Conservation (phyloP, 1,139 yeast genomes). For the Trichomonascaceae sp. region DNA sequence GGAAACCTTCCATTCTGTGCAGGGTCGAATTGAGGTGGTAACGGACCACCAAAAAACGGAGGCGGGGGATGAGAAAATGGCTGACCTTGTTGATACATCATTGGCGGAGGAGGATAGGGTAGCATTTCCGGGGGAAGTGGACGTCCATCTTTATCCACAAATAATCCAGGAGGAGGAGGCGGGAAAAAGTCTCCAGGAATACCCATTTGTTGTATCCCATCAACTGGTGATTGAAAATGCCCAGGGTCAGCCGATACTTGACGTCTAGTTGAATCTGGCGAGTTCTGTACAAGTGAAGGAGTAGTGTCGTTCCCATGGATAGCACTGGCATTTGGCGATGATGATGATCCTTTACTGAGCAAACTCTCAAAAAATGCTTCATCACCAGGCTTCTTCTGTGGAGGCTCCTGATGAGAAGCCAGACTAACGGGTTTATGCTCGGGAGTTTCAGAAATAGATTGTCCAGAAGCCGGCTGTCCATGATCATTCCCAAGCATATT, state of each 20-base stretch:
- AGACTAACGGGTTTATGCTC: background rate
- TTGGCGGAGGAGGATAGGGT: slow-evolving; percentile 17
- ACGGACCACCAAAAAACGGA: slow-evolving; percentile 15
- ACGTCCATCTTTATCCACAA: slow-evolving; percentile 17
- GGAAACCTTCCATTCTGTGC: slow-evolving; percentile 11
- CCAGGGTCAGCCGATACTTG: background rate
- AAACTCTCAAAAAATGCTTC: slow-evolving; percentile 29
- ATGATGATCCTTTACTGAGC: slow-evolving; percentile 19
- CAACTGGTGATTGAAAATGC: background rate
- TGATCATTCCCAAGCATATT: slow-evolving; percentile 27
- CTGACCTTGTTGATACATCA: slow-evolving; percentile 9
- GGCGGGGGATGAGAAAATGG: slow-evolving; percentile 13
- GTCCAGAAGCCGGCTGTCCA: slow-evolving; percentile 9
- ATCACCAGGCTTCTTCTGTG: slow-evolving; percentile 16
- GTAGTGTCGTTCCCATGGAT: background rate
- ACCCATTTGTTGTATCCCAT: slow-evolving; percentile 1
- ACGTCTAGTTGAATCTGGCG: background rate
- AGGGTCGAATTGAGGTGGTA: slow-evolving; percentile 16
- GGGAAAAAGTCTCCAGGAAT: slow-evolving; percentile 9
- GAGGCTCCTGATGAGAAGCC: slow-evolving; percentile 5
- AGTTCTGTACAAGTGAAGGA: background rate
- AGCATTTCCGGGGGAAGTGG: slow-evolving; percentile 12
- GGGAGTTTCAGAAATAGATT: slow-evolving; percentile 2
- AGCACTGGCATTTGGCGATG: background rate
- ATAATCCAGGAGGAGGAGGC: slow-evolving; percentile 22